These are phyloP conservation scores for Crithidia fasciculata DNA, from an alignment of 208 protist species.

Conservation along the genomic window DNA sequence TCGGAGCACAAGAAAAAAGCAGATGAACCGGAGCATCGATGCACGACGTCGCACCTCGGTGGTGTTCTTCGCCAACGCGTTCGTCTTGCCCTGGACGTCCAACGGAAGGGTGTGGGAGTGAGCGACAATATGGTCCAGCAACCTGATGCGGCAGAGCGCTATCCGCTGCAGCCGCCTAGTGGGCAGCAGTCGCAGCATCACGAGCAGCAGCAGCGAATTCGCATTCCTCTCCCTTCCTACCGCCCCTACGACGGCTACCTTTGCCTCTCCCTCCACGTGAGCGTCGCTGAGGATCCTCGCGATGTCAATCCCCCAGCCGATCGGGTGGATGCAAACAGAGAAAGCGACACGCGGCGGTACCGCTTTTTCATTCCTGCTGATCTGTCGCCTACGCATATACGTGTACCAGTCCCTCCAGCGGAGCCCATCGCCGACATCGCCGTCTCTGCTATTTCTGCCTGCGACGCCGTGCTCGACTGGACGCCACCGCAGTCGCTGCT, in stretches of 20 bases:
- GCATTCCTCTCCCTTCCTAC: constrained; percentile 8
- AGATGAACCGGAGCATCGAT: background rate
- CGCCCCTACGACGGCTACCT: constrained; percentile 21
- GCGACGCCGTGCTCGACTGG: constrained; percentile 18
- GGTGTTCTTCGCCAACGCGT: constrained; percentile 1
- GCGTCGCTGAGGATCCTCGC: background rate
- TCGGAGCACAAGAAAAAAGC: background rate
- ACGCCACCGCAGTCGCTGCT: constrained; percentile 18
- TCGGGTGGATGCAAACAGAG: background rate
- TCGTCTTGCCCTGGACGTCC: constrained; percentile 5
- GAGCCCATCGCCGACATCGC: constrained; percentile 16
- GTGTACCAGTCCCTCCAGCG: constrained; percentile 7
- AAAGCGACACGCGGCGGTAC: background rate
- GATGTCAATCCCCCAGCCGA: too few relatives aligned
- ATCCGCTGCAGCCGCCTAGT: background rate
- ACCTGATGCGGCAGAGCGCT: background rate
- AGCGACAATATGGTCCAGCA: too few relatives aligned
- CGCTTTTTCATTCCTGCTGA: constrained; percentile 1
- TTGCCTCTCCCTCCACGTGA: constrained; percentile 2
- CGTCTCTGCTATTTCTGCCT: constrained; percentile 17
- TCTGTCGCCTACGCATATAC: background rate
- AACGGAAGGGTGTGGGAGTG: too few relatives aligned
- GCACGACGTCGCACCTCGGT: background rate
- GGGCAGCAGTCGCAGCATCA: background rate
- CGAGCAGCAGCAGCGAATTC: constrained; percentile 4